These are phyloP conservation scores for Nicotiana undulata DNA, from an alignment of 257 asterid genomes.

Conservation along the genomic window DNA sequence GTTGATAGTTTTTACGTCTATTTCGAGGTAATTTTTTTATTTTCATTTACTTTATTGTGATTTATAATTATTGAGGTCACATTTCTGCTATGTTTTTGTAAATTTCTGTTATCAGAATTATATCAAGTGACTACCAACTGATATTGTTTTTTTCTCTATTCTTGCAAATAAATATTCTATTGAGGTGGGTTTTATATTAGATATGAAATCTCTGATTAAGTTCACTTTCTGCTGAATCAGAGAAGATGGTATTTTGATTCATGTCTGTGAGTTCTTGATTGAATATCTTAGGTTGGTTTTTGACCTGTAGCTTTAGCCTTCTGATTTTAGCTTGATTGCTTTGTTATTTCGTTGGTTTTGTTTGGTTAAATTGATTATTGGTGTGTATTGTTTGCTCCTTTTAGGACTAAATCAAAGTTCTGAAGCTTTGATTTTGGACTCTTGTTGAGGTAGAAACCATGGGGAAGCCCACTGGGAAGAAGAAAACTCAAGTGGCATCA, in stretches of 20 bases:
- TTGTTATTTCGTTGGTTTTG: background rate
- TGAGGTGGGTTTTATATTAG: background rate
- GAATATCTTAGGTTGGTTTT: slow-evolving; percentile 1
- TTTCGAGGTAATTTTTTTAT: slow-evolving; percentile 20
- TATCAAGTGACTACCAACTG: background rate
- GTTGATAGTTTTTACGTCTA: background rate
- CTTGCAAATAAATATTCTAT: background rate
- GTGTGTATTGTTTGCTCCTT: background rate
- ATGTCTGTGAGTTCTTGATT: background rate
- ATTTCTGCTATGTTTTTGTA: background rate
- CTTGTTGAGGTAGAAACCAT: slow-evolving; percentile 19
- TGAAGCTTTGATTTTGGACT: slow-evolving; percentile 10
- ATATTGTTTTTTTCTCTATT: background rate
- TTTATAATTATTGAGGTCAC: background rate
- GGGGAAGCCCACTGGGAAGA: slow-evolving; percentile 84
- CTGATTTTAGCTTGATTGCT: background rate
- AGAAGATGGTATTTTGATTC: background rate
- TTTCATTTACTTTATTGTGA: background rate
- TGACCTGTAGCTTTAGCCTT: background rate
- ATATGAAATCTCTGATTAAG: background rate
- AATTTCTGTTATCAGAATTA: background rate
- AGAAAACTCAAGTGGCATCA: slow-evolving; percentile 39
- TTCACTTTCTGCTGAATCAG: background rate
- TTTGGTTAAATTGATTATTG: background rate
- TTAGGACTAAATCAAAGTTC: slow-evolving; percentile 11